These are phyloP conservation scores for Boechera stricta DNA, from an alignment of 345 rosid species.

Conservation along the genomic window DNA sequence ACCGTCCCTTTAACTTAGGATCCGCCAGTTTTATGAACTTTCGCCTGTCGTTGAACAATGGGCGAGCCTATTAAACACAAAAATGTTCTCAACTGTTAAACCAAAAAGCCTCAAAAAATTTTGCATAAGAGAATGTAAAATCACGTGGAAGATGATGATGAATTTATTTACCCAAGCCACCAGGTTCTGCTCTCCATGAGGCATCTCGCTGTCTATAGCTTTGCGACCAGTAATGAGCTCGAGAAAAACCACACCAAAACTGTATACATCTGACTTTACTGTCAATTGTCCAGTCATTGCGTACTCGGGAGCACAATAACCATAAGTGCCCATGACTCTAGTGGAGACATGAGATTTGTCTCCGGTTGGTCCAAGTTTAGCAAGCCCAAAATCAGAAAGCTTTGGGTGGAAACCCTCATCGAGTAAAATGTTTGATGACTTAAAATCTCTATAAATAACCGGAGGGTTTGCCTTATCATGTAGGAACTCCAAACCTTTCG, in stretches of 20 bases:
- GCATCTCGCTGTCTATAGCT: constrained; percentile 83
- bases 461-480: constrained; percentile 97
- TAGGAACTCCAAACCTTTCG: constrained; percentile 91
- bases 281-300: constrained; percentile 99
- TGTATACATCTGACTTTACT: constrained; percentile 92
- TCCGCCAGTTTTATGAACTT: constrained; percentile 82
- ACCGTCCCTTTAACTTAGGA: constrained; percentile 77
- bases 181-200: constrained; percentile 96
- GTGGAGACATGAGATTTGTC: constrained; percentile 99
- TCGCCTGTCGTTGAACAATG: constrained; percentile 82
- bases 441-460: constrained; percentile 94
- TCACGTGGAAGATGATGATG: constrained; percentile 1
- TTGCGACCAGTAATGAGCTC: constrained; percentile 96
- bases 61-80: constrained; percentile 70
- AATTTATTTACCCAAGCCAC: constrained; percentile 81
- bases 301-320: constrained; percentile 99
- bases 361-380: constrained; percentile 97
- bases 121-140: not conserved
- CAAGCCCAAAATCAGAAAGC: constrained; percentile 97
- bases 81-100: constrained; percentile 12
- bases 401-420: constrained; percentile 93
- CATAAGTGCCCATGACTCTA: constrained; percentile 99
- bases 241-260: constrained; percentile 92
- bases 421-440: constrained; percentile 92
- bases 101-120: not conserved